Conservation (phyloP, 2,329 filamentous ascomycete species). For the Xylaria sp. region DNA sequence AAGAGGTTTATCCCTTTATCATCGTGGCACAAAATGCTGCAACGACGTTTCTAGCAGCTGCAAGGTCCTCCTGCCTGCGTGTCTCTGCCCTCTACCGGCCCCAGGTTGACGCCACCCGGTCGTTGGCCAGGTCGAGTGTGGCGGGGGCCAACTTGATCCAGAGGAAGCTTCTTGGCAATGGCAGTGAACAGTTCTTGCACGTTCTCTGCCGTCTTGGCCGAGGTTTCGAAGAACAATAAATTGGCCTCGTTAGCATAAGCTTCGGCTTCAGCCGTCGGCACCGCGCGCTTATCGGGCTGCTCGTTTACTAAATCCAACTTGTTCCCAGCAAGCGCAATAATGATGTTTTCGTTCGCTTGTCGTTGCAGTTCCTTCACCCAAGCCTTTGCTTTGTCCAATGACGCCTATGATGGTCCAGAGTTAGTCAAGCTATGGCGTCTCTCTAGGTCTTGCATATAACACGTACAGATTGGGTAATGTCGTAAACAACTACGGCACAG, state of each 20-base stretch:
- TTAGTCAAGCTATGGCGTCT: constrained; percentile 38
- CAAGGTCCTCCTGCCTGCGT: constrained; percentile 66
- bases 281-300: constrained; percentile 94
- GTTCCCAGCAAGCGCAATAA: constrained; percentile 97
- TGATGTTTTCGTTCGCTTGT: constrained; percentile 99
- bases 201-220: constrained; percentile 96
- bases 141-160: constrained; percentile 94
- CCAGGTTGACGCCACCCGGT: constrained; percentile 65
- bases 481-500: constrained; percentile 98
- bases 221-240: constrained; percentile 97
- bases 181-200: constrained; percentile 95
- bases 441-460: constrained; percentile 16
- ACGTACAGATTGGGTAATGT: constrained; percentile 97
- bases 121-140: constrained; percentile 76
- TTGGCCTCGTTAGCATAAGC: constrained; percentile 94
- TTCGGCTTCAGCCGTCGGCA: constrained; percentile 88
- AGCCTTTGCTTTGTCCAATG: constrained; percentile 97
- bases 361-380: constrained; percentile 99
- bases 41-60: constrained; percentile 59
- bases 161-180: constrained; percentile 96
- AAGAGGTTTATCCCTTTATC: constrained; percentile 33
- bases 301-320: constrained; percentile 96
- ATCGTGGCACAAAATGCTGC: constrained; percentile 20
- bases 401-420: constrained; percentile 69
- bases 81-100: constrained; percentile 64